A percentile compares a stretch with the other conserved stretches of the same genome.
Evolutionary conservation across 495 filamentous ascomycete species (phyloP).

Genomic region (Neurospora discreta): DNA sequence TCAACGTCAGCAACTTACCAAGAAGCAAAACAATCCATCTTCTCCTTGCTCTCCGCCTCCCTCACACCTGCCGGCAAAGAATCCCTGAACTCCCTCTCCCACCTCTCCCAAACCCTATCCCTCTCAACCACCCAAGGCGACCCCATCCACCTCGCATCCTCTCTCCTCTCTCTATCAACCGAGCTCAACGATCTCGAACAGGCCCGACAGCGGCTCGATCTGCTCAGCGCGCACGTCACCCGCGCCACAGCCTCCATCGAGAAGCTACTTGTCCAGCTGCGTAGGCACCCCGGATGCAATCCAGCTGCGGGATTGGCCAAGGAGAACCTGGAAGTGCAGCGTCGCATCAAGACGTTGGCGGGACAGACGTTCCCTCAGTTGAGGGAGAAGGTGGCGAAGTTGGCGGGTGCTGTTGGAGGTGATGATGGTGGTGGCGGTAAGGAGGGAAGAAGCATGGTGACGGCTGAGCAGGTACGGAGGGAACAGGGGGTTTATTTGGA

Average conservation of each 20-base stretch:
- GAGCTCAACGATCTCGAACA: constrained; percentile 30
- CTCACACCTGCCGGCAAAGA: constrained; percentile 32
- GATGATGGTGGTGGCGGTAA: constrained; percentile 36
- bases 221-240: constrained; percentile 31
- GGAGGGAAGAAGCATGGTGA: constrained; percentile 24
- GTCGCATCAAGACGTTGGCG: constrained; percentile 46
- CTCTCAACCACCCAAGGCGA: constrained; percentile 19
- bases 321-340: constrained; percentile 51
- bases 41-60: constrained; percentile 20
- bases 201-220: constrained; percentile 26
- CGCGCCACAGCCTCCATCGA: constrained; percentile 1
- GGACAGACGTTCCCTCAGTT: constrained; percentile 43
- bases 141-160: constrained; percentile 21
- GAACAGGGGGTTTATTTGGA: constrained; percentile 44
- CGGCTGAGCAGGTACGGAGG: constrained; percentile 34
- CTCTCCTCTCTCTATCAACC: constrained; percentile 29
- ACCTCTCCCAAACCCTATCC: constrained; percentile 27
- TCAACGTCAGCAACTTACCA: constrained; percentile 20
- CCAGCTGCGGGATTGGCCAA: constrained; percentile 40
- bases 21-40: constrained; percentile 16
- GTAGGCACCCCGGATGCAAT: constrained; percentile 28
- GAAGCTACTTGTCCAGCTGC: background rate
- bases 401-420: constrained; percentile 34
- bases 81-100: constrained; percentile 26
- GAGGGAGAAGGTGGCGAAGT: constrained; percentile 27